Conservation (phyloP, 2,329 filamentous ascomycete genomes). For the Aureobasidium namibiae region DNA sequence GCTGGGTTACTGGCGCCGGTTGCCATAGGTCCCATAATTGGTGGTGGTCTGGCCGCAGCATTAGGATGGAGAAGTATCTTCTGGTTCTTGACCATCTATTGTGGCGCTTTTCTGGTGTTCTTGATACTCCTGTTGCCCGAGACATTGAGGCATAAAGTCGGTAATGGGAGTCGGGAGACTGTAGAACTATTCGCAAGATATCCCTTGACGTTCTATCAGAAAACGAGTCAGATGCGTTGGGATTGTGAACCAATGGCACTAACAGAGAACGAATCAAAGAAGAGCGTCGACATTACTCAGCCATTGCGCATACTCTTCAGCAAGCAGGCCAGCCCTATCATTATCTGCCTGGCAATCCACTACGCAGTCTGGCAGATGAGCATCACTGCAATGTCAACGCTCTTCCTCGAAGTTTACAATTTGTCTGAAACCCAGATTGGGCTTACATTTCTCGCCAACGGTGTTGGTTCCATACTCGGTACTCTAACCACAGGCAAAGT, state of each 20-base stretch:
- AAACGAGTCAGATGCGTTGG: background rate
- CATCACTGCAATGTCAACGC: constrained; percentile 44
- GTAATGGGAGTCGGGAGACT: constrained; percentile 21
- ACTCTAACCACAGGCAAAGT: constrained; percentile 45
- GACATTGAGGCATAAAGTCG: constrained; percentile 31
- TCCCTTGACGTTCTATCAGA: background rate
- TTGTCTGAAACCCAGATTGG: constrained; percentile 40
- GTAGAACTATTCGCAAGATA: constrained; percentile 8
- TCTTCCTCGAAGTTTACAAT: constrained; percentile 39
- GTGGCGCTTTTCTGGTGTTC: constrained; percentile 28
- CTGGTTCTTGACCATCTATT: constrained; percentile 45
- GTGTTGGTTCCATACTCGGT: constrained; percentile 46
- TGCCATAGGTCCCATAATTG: constrained; percentile 43
- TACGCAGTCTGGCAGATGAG: constrained; percentile 50
- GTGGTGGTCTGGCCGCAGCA: constrained; percentile 39
- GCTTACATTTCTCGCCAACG: constrained; percentile 48
- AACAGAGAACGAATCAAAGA: background rate
- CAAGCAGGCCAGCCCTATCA: constrained; percentile 22
- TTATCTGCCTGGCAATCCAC: constrained; percentile 28
- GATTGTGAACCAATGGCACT: background rate
- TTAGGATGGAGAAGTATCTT: constrained; percentile 47
- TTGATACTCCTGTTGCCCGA: constrained; percentile 32
- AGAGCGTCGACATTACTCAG: constrained; percentile 31
- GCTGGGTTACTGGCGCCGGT: constrained; percentile 29
- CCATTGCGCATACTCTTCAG: constrained; percentile 39